A percentile compares a stretch with the other conserved stretches of the same genome.
phyloP scores from a whole-genome alignment of 1,139 yeast genomes.

The Protomyces arabidopsidicola region DNA sequence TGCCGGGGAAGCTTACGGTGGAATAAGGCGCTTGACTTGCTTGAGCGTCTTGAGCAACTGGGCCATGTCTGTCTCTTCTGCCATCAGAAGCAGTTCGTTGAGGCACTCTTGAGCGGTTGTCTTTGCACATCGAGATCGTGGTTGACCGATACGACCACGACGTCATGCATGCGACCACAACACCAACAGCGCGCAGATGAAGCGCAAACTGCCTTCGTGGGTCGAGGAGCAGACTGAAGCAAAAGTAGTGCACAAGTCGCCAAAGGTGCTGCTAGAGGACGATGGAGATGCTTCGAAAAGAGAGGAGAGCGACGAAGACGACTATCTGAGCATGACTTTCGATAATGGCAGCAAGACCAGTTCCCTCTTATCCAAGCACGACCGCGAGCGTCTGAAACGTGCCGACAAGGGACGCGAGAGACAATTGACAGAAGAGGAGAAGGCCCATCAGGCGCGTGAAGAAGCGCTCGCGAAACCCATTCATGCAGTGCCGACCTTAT shows the following conservation, averaged over 20 bases:
- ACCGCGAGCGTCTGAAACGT: slow-evolving; percentile 21
- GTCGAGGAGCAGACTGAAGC: not conserved
- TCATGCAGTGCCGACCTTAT: slow-evolving; percentile 29
- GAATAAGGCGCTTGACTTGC: slow-evolving; percentile 23
- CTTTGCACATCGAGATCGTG: too few relatives aligned
- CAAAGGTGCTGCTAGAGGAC: not conserved
- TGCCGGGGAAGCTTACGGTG: not conserved
- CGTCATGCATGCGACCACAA: too few relatives aligned
- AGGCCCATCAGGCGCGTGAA: slow-evolving; percentile 2
- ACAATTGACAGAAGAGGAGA: slow-evolving; percentile 25
- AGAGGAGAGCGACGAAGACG: slow-evolving; percentile 35
- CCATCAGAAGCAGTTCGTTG: not conserved
- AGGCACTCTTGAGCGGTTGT: too few relatives aligned
- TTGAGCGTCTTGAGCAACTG: not conserved
- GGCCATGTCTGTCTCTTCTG: not conserved
- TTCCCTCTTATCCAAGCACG: not conserved
- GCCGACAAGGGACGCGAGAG: slow-evolving; percentile 15
- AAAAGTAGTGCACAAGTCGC: not conserved
- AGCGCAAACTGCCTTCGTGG: slow-evolving; percentile 21
- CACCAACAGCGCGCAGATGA: not conserved
- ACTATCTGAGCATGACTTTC: slow-evolving; percentile 38
- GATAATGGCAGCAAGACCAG: slow-evolving; percentile 36
- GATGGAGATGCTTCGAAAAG: not conserved
- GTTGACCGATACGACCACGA: too few relatives aligned
- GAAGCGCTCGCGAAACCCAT: slow-evolving; percentile 5